phyloP scores from a whole-genome alignment of 257 asterid genomes.

The Penstemon davidsonii region DNA sequence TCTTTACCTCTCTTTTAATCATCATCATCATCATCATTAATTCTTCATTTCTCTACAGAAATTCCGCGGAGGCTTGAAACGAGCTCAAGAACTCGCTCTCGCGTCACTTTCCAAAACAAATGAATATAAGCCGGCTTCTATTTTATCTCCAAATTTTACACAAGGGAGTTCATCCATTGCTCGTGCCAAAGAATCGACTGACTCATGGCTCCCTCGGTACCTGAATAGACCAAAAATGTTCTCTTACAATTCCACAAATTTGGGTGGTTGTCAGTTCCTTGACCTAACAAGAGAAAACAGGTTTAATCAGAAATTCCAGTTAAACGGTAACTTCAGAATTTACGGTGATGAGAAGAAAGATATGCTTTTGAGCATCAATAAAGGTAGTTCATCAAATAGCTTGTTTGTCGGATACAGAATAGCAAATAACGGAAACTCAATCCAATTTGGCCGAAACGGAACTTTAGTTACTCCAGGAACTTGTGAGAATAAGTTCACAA shows the following conservation, averaged over 20 bases:
- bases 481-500: slow-evolving; percentile 1
- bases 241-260: slow-evolving; percentile 16
- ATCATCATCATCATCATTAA: slow-evolving; percentile 3
- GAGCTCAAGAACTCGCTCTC: slow-evolving; percentile 33
- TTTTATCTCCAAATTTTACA: slow-evolving; percentile 11
- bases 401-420: slow-evolving; percentile 54
- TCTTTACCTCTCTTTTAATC: background rate
- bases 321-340: slow-evolving; percentile 25
- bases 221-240: background rate
- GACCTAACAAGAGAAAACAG: slow-evolving; percentile 9
- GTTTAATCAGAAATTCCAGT: slow-evolving; percentile 5
- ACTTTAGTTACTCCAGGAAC: slow-evolving; percentile 8
- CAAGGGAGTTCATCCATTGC: background rate
- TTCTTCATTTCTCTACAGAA: slow-evolving; percentile 48
- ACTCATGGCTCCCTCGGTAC: background rate
- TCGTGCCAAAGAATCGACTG: slow-evolving; percentile 9
- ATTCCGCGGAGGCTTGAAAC: slow-evolving; percentile 47
- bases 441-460: slow-evolving; percentile 40
- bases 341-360: slow-evolving; percentile 42
- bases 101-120: slow-evolving; percentile 24
- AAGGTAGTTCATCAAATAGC: slow-evolving; percentile 16
- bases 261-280: slow-evolving; percentile 11
- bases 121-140: slow-evolving; percentile 15
- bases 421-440: slow-evolving; percentile 44
- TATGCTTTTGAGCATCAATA: slow-evolving; percentile 31